These are phyloP conservation scores for Heterobasidion irregulare DNA, from an alignment of 1,284 basidiomycete genomes.

Conservation along the genomic window DNA sequence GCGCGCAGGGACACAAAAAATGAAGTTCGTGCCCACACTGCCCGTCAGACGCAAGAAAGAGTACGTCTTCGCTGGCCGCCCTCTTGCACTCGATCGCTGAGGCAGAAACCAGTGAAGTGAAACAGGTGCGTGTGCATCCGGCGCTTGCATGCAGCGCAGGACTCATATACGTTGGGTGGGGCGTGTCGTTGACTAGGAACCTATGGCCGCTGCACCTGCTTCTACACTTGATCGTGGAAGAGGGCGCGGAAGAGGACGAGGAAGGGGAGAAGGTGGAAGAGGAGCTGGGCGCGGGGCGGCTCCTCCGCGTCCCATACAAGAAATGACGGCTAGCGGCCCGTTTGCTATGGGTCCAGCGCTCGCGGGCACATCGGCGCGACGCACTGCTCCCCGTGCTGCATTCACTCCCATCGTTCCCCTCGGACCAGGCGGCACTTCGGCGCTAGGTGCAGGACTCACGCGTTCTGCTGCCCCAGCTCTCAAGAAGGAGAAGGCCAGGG, in stretches of 20 bases:
- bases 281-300: conserved; percentile 35
- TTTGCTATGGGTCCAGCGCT: conserved; percentile 78
- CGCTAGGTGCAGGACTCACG: conserved; percentile 41
- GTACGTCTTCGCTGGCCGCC: conserved; percentile 34
- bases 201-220: conserved; percentile 16
- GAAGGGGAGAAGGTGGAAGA: conserved; percentile 25
- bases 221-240: conserved; percentile 19
- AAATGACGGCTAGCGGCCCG: conserved; percentile 80
- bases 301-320: conserved; percentile 36
- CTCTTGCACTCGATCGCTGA: conserved; percentile 7
- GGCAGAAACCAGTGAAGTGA: conserved; percentile 25
- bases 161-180: neutral
- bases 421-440: conserved; percentile 24
- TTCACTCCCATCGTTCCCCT: conserved; percentile 36
- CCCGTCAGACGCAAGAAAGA: conserved; percentile 67
- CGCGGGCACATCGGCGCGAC: conserved; percentile 40
- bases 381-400: conserved; percentile 32
- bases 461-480: conserved; percentile 32
- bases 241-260: conserved; percentile 29
- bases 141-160: neutral
- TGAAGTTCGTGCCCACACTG: conserved; percentile 74
- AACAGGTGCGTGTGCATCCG: conserved; percentile 26
- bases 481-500: conserved; percentile 14
- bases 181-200: conserved; percentile 34
- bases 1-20: conserved; percentile 60